Base-by-base conservation (phyloP, 2,329 filamentous ascomycete species). In the Plectosphaerella sp. region DNA sequence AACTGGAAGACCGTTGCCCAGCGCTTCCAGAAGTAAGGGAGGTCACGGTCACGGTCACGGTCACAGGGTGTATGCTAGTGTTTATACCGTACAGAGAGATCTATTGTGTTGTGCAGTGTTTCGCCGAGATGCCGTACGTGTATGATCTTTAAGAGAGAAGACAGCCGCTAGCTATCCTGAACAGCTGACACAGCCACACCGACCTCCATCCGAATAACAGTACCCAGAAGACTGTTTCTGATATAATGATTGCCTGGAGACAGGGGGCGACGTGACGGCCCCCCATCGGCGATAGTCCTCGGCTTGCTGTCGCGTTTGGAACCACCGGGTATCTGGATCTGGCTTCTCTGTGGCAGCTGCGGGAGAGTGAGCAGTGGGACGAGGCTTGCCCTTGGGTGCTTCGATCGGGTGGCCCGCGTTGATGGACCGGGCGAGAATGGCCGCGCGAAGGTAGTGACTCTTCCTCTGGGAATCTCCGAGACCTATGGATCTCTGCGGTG, bases 1-100 rank as follows among this genome's bases (percentile, higher is more conserved):
- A 96, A 96, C 84, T 97, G 92, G 92, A 91, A 91, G 82, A 83
- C 88, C 33, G 92, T 91, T 45, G 86, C 89, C 70, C 84, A 86
- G 78, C 83, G 90, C 59, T 91, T 90, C 66, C 73, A 75, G 60
- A 74, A 77, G 57, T 71, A 77, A 68, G 36, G 45, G 28, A 33
- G 28, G 28, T 33, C 11, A 12, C 45, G 3, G 22, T 9, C 14
- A 43, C 12, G 41, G 3, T 11, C 35, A n/a, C 11, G 35, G 11
- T 37, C 35, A 37, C 3, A 37, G 11, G 35, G 9, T 43, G 41
- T 43, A 43, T 18, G 41, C 41, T 43, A 43, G 41, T 43, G 41
- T 43, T 16, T 6, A 5, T 16, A n/a, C 18, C 16, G 41, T 43
- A 43, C 28, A 33, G 28, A 33, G 8, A 10, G 28, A 33, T 9